phyloP scores from a whole-genome alignment of 225 moss, liverwort and hornwort genomes.

The Pseudisothecium myosuroides region DNA sequence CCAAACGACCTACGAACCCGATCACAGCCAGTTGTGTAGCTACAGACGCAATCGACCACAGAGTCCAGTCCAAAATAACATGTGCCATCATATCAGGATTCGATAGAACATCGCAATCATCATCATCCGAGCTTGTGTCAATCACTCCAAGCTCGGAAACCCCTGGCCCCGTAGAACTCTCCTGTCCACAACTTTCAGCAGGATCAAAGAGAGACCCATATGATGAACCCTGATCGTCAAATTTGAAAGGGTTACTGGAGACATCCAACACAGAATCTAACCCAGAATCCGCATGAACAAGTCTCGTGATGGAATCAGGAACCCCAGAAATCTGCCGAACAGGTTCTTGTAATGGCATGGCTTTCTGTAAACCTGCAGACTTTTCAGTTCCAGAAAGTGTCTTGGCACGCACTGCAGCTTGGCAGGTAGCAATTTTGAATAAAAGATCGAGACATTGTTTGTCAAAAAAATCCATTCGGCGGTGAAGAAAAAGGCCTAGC shows the following conservation, averaged over 20 bases:
- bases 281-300: slow-evolving; percentile 27
- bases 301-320: slow-evolving; percentile 28
- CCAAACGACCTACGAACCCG: slow-evolving; percentile 59
- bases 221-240: slow-evolving; percentile 51
- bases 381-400: slow-evolving; percentile 35
- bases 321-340: slow-evolving; percentile 40
- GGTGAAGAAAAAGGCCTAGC: slow-evolving; percentile 86
- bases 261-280: slow-evolving; percentile 29
- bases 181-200: slow-evolving; percentile 44
- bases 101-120: slow-evolving; percentile 46
- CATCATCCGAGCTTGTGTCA: slow-evolving; percentile 18
- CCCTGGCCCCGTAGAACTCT: slow-evolving; percentile 40
- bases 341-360: slow-evolving; percentile 23
- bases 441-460: slow-evolving; percentile 72
- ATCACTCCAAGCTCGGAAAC: slow-evolving; percentile 43
- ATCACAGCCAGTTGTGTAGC: slow-evolving; percentile 62
- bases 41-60: slow-evolving; percentile 71
- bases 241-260: slow-evolving; percentile 41
- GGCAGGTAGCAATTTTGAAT: slow-evolving; percentile 84
- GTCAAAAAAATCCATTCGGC: slow-evolving; percentile 62
- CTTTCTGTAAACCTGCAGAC: slow-evolving; percentile 17
- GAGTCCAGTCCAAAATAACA: slow-evolving; percentile 94
- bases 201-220: slow-evolving; percentile 47
- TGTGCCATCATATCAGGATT: slow-evolving; percentile 94
- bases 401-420: slow-evolving; percentile 39